These are phyloP conservation scores for Gnaphalium uliginosum DNA, from an alignment of 129 eudicot species.

Conservation along the genomic window DNA sequence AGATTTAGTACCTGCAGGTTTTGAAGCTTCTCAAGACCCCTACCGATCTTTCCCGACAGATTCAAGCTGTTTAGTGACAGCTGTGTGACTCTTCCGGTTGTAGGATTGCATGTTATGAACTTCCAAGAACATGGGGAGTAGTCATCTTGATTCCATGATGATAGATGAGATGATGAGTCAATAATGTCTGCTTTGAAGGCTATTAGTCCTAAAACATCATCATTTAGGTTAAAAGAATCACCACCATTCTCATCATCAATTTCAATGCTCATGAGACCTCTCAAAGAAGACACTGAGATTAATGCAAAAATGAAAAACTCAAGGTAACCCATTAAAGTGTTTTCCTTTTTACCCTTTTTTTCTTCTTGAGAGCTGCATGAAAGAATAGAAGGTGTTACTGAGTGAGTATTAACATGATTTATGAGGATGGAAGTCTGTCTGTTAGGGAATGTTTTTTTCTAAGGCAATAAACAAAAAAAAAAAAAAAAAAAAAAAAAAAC, in stretches of 20 bases:
- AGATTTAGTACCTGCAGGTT: conserved; percentile 60
- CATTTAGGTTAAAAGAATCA: conserved; percentile 38
- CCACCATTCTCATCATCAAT: conserved; percentile 7
- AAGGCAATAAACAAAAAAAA: conserved; percentile 13
- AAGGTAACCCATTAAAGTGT: conserved; percentile 26
- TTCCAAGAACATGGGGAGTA: conserved; percentile 79
- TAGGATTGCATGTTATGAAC: conserved; percentile 65
- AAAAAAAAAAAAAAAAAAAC: conserved; percentile 10
- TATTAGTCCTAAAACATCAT: conserved; percentile 85
- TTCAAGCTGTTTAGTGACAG: conserved; percentile 49
- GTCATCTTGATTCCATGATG: conserved; percentile 89
- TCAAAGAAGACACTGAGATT: conserved; percentile 29
- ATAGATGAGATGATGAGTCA: conserved; percentile 52
- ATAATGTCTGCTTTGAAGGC: conserved; percentile 74
- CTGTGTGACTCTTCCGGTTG: conserved; percentile 54
- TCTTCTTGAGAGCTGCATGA: conserved; percentile 1
- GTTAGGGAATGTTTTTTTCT: conserved; percentile 11
- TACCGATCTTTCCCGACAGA: conserved; percentile 78
- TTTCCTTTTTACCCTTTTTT: background rate
- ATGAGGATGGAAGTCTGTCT: conserved; percentile 19
- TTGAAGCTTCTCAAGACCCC: conserved; percentile 69
- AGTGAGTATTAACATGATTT: background rate
- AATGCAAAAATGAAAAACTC: conserved; percentile 35
- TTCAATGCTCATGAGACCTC: conserved; percentile 23
- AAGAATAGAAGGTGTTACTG: conserved; percentile 25